Evolutionary conservation across 352 stramenopile genomes (phyloP), one percentile per base, ranked within the genome.

Genomic region (Phytopythium aichiense): DNA sequence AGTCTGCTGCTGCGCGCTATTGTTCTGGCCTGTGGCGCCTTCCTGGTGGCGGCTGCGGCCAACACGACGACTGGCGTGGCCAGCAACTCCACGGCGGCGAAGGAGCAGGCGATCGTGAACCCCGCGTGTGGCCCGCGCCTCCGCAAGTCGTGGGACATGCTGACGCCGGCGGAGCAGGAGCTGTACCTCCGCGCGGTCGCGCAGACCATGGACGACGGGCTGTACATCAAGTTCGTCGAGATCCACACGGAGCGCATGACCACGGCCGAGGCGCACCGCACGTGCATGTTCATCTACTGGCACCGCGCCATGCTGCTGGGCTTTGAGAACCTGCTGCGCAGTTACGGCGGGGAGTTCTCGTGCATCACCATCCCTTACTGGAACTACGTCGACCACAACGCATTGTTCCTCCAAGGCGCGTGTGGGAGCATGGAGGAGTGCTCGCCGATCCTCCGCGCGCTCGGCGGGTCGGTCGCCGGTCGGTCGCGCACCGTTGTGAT

Each of bases 271-370:
- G 88, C 88, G 20, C 88, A 96, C 64, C 77, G 81, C 50, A 95
- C 84, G 65, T 94, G 86, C 63, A 93, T 95, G 81, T 96, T 96
- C 56, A 42, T 95, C 60, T 95, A 92, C 61, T 96, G 88, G 88
- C 88, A 96, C 63, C 88, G 88, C 28, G 49, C 79, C 38, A 64
- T 96, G 59, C 65, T 96, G 15, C 69, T 94, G 18, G 88, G 74
- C 6, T 96, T 92, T 63, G 88, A 96, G 64, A 94, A 95, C 63
- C 88, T 96, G 79, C 60, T 96, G 37, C 79, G 88, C 12, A 79
- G 75, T 42, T 89, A 91, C 52, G 88, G 85, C 12, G 77, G 76
- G 9, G 82, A 89, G 42, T 95, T 89, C 55, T 72, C 84, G n/a
- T 96, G 88, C 60, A 75, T 96, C 53, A 96, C 88, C 13, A 56